Percentiles rank a stretch among this genome's conserved stretches.
Conservation (phyloP, 768 basidiomycete genomes). For the Pulveroboletus ravenelii region DNA sequence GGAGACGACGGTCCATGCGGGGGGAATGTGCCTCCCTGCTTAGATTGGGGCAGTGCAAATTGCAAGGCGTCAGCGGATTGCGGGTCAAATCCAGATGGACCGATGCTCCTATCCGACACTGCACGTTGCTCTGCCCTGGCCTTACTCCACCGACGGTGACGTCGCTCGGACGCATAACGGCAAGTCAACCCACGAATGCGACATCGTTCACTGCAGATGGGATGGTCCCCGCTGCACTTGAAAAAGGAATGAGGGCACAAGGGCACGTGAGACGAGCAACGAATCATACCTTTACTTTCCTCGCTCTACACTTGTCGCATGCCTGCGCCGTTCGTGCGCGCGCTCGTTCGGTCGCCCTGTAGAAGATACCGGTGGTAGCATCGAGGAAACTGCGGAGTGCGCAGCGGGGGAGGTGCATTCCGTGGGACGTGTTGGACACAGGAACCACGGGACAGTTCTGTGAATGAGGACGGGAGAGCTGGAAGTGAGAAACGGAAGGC, state of each 20-base stretch:
- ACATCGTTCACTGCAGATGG: conserved; percentile 66
- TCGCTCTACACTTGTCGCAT: conserved; percentile 66
- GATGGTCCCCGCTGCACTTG: conserved; percentile 62
- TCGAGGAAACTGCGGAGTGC: conserved; percentile 59
- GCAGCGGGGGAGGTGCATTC: conserved; percentile 10
- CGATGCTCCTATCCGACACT: conserved; percentile 1
- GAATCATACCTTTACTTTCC: conserved; percentile 63
- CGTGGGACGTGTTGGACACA: conserved; percentile 2
- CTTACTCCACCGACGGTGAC: background rate
- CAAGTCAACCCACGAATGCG: conserved; percentile 52
- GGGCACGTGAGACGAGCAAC: background rate
- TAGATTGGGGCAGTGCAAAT: background rate
- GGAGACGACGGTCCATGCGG: background rate
- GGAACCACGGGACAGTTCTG: background rate
- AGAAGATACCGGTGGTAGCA: conserved; percentile 61
- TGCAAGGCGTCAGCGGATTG: background rate
- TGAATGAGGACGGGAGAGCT: background rate
- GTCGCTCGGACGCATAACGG: conserved; percentile 63
- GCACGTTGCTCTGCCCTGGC: background rate
- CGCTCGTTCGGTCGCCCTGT: conserved; percentile 58
- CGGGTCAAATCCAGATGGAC: background rate
- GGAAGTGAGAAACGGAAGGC: background rate
- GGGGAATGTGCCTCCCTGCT: background rate
- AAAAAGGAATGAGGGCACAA: background rate
- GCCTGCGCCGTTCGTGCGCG: conserved; percentile 68